Conservation (phyloP, 140 eudicot species). For the Bidens hawaiensis region DNA sequence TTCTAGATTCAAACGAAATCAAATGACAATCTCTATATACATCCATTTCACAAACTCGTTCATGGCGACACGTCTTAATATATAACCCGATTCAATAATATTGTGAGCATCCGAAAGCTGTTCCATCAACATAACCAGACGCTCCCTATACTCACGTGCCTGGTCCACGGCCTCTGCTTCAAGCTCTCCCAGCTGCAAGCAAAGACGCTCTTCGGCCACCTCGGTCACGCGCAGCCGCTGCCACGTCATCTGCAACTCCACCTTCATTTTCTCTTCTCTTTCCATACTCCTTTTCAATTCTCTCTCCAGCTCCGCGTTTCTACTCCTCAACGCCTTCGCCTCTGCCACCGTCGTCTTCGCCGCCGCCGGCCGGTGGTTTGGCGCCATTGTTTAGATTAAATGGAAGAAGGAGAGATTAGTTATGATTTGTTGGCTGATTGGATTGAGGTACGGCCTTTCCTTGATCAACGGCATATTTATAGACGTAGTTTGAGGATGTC, state of each 20-base stretch:
- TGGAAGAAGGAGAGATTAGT: neutral
- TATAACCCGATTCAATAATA: conserved; percentile 31
- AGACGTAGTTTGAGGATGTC: conserved; percentile 28
- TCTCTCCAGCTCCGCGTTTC: conserved; percentile 77
- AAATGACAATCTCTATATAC: neutral
- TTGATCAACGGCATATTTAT: conserved; percentile 20
- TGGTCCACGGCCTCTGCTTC: conserved; percentile 82
- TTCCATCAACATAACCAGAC: conserved; percentile 42
- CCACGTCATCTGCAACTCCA: conserved; percentile 39
- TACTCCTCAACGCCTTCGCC: conserved; percentile 37
- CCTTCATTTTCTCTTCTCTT: conserved; percentile 72
- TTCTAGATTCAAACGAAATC: neutral
- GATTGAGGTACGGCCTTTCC: neutral
- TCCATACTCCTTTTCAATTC: conserved; percentile 50
- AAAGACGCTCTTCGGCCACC: conserved; percentile 80
- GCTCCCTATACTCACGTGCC: conserved; percentile 46
- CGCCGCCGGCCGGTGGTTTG: neutral
- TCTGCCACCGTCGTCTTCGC: conserved; percentile 4
- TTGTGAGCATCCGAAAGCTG: conserved; percentile 60
- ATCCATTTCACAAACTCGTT: neutral
- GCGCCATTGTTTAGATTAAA: conserved; percentile 22
- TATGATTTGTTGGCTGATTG: neutral
- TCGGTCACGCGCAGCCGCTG: conserved; percentile 62
- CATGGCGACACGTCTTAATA: neutral
- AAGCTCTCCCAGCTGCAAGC: conserved; percentile 72